Evolutionary conservation across 495 filamentous ascomycete species (phyloP).

Genomic region (Bacidia gigantensis): DNA sequence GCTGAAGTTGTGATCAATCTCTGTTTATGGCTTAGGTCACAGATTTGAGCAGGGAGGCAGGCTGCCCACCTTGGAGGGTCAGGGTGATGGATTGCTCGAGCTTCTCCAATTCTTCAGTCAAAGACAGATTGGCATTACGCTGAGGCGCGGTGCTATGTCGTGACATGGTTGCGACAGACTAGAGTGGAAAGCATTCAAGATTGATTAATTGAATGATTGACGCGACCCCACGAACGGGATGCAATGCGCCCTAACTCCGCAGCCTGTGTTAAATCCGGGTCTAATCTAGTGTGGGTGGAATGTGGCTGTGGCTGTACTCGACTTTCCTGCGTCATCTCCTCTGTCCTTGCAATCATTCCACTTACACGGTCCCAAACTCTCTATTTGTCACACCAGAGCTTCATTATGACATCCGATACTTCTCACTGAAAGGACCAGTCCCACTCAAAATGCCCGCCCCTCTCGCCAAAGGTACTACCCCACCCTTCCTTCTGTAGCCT

Average conservation of each 20-base stretch:
- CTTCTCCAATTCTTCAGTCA: conserved; percentile 93
- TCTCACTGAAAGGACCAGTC: neutral
- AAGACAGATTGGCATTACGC: conserved; percentile 45
- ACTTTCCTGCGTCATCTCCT: no score
- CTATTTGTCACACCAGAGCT: no score
- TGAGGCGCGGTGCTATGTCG: conserved; percentile 37
- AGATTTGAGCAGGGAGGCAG: neutral
- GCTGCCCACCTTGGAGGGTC: conserved; percentile 67
- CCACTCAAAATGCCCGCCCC: conserved; percentile 37
- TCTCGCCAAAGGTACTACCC: conserved; percentile 38
- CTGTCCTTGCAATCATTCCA: no score
- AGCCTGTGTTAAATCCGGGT: no score
- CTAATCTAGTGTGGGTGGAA: no score
- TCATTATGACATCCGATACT: neutral
- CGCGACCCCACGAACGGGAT: no score
- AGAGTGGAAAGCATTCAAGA: neutral
- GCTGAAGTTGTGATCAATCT: conserved; percentile 98
- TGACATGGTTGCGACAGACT: conserved; percentile 27
- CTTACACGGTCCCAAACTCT: no score
- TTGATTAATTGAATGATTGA: neutral
- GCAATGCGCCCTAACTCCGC: no score
- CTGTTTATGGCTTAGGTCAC: conserved; percentile 28
- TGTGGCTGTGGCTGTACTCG: no score
- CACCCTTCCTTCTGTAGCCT: conserved; percentile 3
- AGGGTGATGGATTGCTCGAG: conserved; percentile 93